These are phyloP conservation scores for Helotiales sp. DNA, from an alignment of 2,329 filamentous ascomycete species.

Conservation along the genomic window DNA sequence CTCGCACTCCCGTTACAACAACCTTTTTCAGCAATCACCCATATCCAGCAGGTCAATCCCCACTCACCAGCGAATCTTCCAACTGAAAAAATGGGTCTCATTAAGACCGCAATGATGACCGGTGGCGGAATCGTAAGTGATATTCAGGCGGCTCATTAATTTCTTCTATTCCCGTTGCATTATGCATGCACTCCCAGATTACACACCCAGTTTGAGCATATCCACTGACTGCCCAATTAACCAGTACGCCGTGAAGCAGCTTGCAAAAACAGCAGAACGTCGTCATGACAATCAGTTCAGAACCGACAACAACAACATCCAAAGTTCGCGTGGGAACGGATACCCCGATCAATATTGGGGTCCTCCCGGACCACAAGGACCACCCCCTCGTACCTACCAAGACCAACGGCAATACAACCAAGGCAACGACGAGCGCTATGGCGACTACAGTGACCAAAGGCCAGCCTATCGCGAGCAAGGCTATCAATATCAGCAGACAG, in stretches of 20 bases:
- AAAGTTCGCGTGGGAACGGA: not conserved
- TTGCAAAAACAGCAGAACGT: conserved; percentile 14
- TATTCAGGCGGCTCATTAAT: too few species aligned
- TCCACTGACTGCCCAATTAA: too few species aligned
- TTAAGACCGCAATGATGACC: conserved; percentile 24
- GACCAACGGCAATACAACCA: conserved; percentile 1
- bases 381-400: conserved; percentile 10
- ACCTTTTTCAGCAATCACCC: not conserved
- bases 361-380: conserved; percentile 8
- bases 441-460: not conserved
- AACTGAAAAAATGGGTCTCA: conserved; percentile 12
- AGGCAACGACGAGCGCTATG: not conserved
- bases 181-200: too few species aligned
- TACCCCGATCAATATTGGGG: not conserved
- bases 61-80: not conserved
- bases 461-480: not conserved
- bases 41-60: not conserved
- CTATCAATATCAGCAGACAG: not conserved
- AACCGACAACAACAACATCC: not conserved
- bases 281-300: not conserved
- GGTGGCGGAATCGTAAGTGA: conserved; percentile 20
- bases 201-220: too few species aligned
- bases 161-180: too few species aligned
- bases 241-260: conserved; percentile 25
- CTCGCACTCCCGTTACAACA: not conserved